Conservation (phyloP, 2,329 filamentous ascomycete genomes). For the Fusarium metavorans region DNA sequence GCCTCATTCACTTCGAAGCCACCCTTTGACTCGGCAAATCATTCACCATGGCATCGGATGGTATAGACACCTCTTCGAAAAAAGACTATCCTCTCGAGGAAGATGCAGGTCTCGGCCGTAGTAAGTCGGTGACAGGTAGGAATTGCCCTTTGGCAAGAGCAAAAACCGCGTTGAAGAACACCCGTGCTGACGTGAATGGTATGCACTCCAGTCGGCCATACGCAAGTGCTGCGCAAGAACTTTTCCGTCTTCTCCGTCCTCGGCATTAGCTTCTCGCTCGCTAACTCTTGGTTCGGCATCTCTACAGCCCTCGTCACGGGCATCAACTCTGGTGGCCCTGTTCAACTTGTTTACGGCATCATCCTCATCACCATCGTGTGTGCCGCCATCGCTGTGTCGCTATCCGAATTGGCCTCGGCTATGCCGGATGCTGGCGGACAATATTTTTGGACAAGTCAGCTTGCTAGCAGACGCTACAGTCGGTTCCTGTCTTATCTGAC, state of each 20-base stretch:
- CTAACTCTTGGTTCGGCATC: conserved; percentile 24
- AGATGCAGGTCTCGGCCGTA: background rate
- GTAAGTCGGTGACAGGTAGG: background rate
- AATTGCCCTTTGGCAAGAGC: background rate
- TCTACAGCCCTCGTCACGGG: conserved; percentile 12
- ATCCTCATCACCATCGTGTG: background rate
- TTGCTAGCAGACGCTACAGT: background rate
- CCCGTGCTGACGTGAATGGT: background rate
- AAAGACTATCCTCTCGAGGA: background rate
- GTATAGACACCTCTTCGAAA: background rate
- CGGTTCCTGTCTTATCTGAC: background rate
- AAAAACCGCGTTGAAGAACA: background rate
- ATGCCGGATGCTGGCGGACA: background rate
- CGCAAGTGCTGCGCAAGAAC: conserved; percentile 4
- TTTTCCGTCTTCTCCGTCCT: conserved; percentile 26
- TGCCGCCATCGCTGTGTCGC: background rate
- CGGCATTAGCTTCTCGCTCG: conserved; percentile 17
- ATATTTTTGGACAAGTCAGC: background rate
- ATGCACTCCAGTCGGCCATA: background rate
- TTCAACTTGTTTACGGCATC: background rate
- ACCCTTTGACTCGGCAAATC: background rate
- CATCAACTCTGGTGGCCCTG: conserved; percentile 9
- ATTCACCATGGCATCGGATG: background rate
- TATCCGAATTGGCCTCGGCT: background rate
- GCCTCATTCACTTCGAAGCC: background rate